Evolutionary conservation across 2,329 filamentous ascomycete genomes (phyloP).

Genomic region (Plectosphaerella sp.): DNA sequence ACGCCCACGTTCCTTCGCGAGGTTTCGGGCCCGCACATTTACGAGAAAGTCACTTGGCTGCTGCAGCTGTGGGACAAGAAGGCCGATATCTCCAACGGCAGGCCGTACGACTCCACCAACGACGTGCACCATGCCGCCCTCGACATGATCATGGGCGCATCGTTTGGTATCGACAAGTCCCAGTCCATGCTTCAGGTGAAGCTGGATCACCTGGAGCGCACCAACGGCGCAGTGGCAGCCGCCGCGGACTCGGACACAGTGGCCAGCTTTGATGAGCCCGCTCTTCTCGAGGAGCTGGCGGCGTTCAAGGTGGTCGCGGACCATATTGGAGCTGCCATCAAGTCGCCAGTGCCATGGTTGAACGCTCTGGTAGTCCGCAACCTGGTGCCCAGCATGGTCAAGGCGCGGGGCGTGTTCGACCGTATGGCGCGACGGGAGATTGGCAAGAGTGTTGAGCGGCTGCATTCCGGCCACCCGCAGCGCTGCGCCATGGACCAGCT

Average conservation of each 20-base stretch:
- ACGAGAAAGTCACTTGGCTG: slow-evolving; percentile 21
- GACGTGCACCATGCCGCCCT: slow-evolving; percentile 27
- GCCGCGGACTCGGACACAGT: background rate
- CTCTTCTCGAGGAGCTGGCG: background rate
- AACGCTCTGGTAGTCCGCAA: background rate
- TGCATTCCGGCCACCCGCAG: background rate
- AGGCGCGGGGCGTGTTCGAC: background rate
- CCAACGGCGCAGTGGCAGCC: background rate
- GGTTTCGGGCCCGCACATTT: slow-evolving; percentile 27
- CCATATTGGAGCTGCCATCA: background rate
- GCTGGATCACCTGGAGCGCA: background rate
- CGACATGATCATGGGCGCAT: slow-evolving; percentile 27
- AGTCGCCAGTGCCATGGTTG: background rate
- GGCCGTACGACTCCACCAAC: slow-evolving; percentile 23
- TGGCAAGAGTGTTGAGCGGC: background rate
- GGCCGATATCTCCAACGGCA: slow-evolving; percentile 15
- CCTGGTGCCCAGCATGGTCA: background rate
- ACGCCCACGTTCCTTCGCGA: slow-evolving; percentile 26
- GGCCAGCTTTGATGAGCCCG: background rate
- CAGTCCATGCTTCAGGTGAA: background rate
- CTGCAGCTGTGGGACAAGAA: slow-evolving; percentile 30
- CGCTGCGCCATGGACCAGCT: slow-evolving; percentile 24
- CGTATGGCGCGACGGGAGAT: slow-evolving; percentile 2
- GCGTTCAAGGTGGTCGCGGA: background rate
- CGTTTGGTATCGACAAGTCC: slow-evolving; percentile 20